phyloP scores from a whole-genome alignment of 176 grass and related monocot genomes.

The Oryza nivara region DNA sequence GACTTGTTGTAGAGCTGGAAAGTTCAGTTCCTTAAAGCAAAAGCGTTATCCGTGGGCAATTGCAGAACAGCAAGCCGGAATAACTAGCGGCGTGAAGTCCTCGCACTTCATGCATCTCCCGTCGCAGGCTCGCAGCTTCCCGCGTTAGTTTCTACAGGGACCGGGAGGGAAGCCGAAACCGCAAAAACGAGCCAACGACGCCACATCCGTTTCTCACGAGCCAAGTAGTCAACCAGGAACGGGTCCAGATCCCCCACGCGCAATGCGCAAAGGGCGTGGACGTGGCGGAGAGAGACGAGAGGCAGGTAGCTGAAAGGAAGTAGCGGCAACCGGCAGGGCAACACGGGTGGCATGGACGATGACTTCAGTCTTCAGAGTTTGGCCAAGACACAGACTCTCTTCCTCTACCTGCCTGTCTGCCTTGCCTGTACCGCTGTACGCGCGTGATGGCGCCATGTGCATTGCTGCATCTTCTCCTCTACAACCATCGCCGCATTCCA shows the following conservation, averaged over 20 bases:
- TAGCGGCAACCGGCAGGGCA: neutral
- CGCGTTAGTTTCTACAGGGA: neutral
- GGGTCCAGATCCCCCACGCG: neutral
- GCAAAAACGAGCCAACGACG: too few species aligned
- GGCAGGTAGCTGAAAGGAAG: neutral
- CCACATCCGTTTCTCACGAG: too few species aligned
- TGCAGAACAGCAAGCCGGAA: neutral
- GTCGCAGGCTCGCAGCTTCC: neutral
- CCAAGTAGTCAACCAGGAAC: neutral
- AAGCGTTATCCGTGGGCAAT: neutral
- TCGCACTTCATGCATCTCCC: neutral
- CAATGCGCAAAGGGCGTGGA: neutral
- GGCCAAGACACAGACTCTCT: neutral
- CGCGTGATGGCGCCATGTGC: neutral
- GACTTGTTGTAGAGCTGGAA: neutral
- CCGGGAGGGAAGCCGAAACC: neutral
- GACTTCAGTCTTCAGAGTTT: conserved; percentile 10
- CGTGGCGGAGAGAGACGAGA: neutral
- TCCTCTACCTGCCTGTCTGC: neutral
- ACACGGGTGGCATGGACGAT: conserved; percentile 4
- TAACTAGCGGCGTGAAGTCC: neutral
- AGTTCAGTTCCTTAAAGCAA: neutral
- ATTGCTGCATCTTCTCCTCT: neutral
- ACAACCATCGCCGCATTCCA: neutral
- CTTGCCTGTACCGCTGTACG: neutral